Conservation (phyloP, 2,329 filamentous ascomycete species). For the Cyclaneusma minus region DNA sequence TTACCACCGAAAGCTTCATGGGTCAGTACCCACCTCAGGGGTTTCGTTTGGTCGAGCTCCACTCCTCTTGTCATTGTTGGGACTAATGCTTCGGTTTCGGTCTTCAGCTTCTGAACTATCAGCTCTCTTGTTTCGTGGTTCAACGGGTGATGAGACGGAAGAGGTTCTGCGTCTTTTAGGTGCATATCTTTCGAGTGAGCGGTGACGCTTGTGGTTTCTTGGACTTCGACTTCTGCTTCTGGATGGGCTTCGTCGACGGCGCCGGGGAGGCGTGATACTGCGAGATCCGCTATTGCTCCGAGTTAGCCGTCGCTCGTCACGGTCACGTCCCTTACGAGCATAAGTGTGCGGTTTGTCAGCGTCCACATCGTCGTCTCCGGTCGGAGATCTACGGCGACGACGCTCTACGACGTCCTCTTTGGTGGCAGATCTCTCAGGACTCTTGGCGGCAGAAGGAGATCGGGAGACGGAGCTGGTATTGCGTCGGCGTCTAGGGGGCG, state of each 20-base stretch:
- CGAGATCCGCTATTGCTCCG: conserved; percentile 17
- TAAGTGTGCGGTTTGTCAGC: conserved; percentile 6
- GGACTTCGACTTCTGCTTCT: conserved; percentile 12
- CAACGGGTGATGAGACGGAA: conserved; percentile 29
- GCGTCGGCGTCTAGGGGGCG: conserved; percentile 11
- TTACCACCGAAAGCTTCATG: conserved; percentile 9
- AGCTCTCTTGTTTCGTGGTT: conserved; percentile 35
- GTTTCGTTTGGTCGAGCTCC: conserved; percentile 12
- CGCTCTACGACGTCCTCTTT: conserved; percentile 7
- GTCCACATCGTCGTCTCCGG: conserved; percentile 11
- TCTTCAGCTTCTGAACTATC: conserved; percentile 36
- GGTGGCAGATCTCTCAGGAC: conserved; percentile 6
- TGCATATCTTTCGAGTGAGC: conserved; percentile 19
- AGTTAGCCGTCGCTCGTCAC: conserved; percentile 18
- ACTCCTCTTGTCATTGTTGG: conserved; percentile 10
- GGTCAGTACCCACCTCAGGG: conserved; percentile 27
- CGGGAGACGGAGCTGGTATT: conserved; percentile 16
- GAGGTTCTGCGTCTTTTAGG: conserved; percentile 33
- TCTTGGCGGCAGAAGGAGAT: conserved; percentile 11
- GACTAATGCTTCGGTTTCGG: conserved; percentile 17
- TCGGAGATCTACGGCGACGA: conserved; percentile 11
- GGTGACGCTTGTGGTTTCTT: conserved; percentile 16
- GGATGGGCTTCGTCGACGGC: conserved; percentile 12
- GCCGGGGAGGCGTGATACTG: conserved; percentile 16
- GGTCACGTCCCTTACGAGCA: conserved; percentile 12